Conservation (phyloP, 208 protist genomes). For the Trypanosoma boissoni region DNA sequence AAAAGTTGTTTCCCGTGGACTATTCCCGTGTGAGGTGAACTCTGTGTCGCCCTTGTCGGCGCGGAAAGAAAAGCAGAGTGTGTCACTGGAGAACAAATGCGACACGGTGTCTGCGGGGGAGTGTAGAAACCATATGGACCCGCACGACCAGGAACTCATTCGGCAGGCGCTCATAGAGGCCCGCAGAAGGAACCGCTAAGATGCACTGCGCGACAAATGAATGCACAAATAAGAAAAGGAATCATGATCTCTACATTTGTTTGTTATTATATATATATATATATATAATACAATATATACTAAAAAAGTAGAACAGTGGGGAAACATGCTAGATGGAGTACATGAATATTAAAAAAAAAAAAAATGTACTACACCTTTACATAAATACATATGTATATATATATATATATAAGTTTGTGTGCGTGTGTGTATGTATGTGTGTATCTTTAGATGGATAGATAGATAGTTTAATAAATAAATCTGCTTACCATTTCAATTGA, state of each 20-base stretch:
- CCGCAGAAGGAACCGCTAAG: neutral
- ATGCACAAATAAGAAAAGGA: neutral
- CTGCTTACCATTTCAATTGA: neutral
- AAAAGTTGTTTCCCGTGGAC: neutral
- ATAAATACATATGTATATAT: too few species aligned
- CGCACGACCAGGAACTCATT: conserved; percentile 11
- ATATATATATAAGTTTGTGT: too few species aligned
- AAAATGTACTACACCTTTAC: conserved; percentile 1
- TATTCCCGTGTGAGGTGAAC: conserved; percentile 6
- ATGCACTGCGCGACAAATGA: neutral
- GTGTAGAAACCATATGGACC: neutral
- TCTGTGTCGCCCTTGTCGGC: neutral
- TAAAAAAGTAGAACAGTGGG: conserved; percentile 18
- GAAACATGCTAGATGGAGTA: too few species aligned
- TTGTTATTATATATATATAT: conserved; percentile 15
- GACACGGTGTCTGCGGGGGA: neutral
- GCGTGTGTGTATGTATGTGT: conserved; percentile 3
- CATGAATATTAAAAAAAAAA: neutral
- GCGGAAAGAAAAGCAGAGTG: conserved; percentile 1
- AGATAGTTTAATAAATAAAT: conserved; percentile 8
- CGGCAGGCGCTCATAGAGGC: conserved; percentile 14
- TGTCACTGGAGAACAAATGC: neutral
- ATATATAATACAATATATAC: conserved; percentile 11
- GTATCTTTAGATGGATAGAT: neutral
- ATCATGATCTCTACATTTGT: conserved; percentile 13